Evolutionary conservation across 139 green algal genomes (phyloP).

Genomic region (Deuterostichococcus epilithicus): DNA sequence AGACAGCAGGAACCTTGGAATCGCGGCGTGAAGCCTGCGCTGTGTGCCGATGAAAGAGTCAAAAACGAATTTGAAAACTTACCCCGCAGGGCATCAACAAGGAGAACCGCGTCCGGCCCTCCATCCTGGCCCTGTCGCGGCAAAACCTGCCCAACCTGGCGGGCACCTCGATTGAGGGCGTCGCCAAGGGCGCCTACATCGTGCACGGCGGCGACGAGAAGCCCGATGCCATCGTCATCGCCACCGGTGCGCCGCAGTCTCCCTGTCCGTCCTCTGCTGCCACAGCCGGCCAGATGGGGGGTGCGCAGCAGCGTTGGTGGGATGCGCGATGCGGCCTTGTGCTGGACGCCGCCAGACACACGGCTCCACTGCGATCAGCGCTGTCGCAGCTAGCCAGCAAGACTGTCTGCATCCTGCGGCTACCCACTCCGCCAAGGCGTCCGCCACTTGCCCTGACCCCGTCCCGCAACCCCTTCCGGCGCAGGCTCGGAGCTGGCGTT

Average conservation of each 20-base stretch:
- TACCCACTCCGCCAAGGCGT: too few relatives aligned
- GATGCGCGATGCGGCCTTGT: too few relatives aligned
- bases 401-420: too few relatives aligned
- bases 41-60: too few relatives aligned
- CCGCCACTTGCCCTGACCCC: too few relatives aligned
- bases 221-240: constrained; percentile 93
- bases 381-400: too few relatives aligned
- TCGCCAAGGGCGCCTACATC: constrained; percentile 88
- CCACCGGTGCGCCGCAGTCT: constrained; percentile 30
- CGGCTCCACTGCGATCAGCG: too few relatives aligned
- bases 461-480: not conserved
- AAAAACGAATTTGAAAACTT: too few relatives aligned
- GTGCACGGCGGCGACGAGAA: constrained; percentile 58
- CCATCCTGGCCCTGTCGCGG: constrained; percentile 89
- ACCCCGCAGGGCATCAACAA: constrained; percentile 32
- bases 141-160: constrained; percentile 95
- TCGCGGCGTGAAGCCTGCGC: too few relatives aligned
- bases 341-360: not conserved
- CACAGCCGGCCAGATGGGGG: too few relatives aligned
- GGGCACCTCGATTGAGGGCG: constrained; percentile 70
- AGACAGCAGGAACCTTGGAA: too few relatives aligned
- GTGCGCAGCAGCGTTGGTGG: not conserved
- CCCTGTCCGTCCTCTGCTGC: not conserved
- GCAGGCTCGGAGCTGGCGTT: constrained; percentile 89
- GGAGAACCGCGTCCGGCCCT: constrained; percentile 63